Percentiles rank a stretch among this genome's conserved stretches.
These are phyloP conservation scores for Cordyceps javanica DNA, from an alignment of 2,329 filamentous ascomycete species.

Conservation along the genomic window DNA sequence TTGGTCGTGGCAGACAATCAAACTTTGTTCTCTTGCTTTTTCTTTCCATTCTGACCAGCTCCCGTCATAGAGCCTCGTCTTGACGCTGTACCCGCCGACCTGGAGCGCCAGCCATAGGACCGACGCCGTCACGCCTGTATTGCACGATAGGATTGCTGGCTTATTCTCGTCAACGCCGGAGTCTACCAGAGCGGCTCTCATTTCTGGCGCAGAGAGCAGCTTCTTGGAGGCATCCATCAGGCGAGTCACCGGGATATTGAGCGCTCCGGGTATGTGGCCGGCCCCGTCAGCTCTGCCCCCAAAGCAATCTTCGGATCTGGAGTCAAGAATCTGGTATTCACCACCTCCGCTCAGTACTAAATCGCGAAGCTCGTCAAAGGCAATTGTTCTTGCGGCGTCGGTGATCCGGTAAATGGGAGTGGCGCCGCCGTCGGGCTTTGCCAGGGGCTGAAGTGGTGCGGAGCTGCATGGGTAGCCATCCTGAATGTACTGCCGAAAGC, in stretches of 20 bases:
- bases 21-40: background rate
- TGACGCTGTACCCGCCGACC: background rate
- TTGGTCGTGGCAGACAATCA: background rate
- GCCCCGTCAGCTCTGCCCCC: background rate
- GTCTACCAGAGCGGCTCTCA: background rate
- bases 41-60: background rate
- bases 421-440: background rate
- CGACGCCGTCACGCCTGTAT: background rate
- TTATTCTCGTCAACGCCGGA: background rate
- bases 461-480: background rate
- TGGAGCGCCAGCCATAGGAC: background rate
- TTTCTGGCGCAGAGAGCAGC: background rate
- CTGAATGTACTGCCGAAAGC: background rate
- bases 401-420: background rate
- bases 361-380: background rate
- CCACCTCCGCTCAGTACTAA: background rate
- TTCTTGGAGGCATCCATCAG: background rate
- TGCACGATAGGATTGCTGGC: background rate
- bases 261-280: background rate
- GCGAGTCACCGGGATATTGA: background rate
- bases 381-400: background rate
- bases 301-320: background rate
- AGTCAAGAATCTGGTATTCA: background rate
- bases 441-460: background rate
- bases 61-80: background rate